Percentiles rank a stretch among this genome's conserved stretches.
Evolutionary conservation across 1,284 basidiomycete species (phyloP).

Genomic region (Boletellus dicymbophilus): DNA sequence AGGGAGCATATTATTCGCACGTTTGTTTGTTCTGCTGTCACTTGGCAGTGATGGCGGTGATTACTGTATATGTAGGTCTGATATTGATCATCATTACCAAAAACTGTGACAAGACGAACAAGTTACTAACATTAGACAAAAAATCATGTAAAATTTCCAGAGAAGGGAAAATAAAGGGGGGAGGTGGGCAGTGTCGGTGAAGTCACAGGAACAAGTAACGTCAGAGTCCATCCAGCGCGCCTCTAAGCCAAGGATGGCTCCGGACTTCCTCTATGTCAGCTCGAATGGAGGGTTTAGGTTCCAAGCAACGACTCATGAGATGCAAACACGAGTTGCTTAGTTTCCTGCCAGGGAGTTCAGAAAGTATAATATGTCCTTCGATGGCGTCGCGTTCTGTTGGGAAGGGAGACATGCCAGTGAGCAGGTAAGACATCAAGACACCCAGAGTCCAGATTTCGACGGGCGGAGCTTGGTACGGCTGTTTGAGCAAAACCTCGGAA

Average conservation of each 20-base stretch:
- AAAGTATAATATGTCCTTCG: constrained; percentile 48
- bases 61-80: too few relatives aligned
- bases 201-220: neutral
- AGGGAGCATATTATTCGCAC: too few relatives aligned
- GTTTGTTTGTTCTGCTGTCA: too few relatives aligned
- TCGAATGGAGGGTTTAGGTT: constrained; percentile 67
- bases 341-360: constrained; percentile 36
- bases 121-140: constrained; percentile 6
- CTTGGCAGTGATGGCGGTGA: too few relatives aligned
- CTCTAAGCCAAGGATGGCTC: constrained; percentile 71
- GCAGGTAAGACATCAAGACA: constrained; percentile 82
- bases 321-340: constrained; percentile 48
- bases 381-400: constrained; percentile 71
- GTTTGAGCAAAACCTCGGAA: constrained; percentile 79
- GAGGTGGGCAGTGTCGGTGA: constrained; percentile 9
- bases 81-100: neutral
- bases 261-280: constrained; percentile 75
- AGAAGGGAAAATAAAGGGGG: constrained; percentile 1
- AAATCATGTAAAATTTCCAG: constrained; percentile 9
- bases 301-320: constrained; percentile 75
- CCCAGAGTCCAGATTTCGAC: constrained; percentile 95
- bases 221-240: constrained; percentile 24
- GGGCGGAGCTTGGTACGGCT: constrained; percentile 73
- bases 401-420: constrained; percentile 87
- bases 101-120: constrained; percentile 15